Conservation (phyloP, 176 grass and related monocot species). For the Phragmites australis region DNA sequence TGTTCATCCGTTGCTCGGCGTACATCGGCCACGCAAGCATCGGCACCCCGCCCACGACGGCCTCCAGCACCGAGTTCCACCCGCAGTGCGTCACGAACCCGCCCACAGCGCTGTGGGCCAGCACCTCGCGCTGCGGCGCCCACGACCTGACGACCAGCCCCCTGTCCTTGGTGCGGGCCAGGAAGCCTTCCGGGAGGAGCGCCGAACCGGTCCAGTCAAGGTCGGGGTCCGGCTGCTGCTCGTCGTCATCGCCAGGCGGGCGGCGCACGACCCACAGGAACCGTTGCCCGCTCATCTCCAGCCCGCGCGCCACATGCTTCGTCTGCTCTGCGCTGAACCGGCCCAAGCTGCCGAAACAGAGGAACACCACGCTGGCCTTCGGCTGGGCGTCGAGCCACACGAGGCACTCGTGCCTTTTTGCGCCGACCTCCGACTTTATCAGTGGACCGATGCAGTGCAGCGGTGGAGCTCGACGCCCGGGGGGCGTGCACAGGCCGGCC, state of each 20-base stretch:
- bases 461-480: conserved; percentile 26
- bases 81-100: conserved; percentile 71
- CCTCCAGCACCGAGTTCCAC: conserved; percentile 70
- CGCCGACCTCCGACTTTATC: conserved; percentile 55
- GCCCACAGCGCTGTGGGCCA: conserved; percentile 50
- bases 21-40: conserved; percentile 61
- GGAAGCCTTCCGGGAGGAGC: conserved; percentile 57
- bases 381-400: conserved; percentile 61
- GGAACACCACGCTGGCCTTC: conserved; percentile 45
- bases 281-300: conserved; percentile 57
- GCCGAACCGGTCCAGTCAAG: too few species aligned
- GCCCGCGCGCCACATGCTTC: conserved; percentile 49
- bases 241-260: conserved; percentile 37
- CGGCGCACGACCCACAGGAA: conserved; percentile 62
- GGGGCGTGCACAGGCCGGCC: conserved; percentile 28
- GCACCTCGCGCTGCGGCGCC: conserved; percentile 67
- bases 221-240: conserved; percentile 20
- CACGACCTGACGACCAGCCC: conserved; percentile 58
- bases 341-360: conserved; percentile 67
- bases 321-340: conserved; percentile 51
- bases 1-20: conserved; percentile 61
- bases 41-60: conserved; percentile 44
- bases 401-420: conserved; percentile 40
- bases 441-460: conserved; percentile 62
- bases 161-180: conserved; percentile 40